Percentiles rank a stretch among this genome's conserved stretches.
Evolutionary conservation across 1,139 yeast genomes (phyloP).

Genomic region (Yamadazyma diospyri): DNA sequence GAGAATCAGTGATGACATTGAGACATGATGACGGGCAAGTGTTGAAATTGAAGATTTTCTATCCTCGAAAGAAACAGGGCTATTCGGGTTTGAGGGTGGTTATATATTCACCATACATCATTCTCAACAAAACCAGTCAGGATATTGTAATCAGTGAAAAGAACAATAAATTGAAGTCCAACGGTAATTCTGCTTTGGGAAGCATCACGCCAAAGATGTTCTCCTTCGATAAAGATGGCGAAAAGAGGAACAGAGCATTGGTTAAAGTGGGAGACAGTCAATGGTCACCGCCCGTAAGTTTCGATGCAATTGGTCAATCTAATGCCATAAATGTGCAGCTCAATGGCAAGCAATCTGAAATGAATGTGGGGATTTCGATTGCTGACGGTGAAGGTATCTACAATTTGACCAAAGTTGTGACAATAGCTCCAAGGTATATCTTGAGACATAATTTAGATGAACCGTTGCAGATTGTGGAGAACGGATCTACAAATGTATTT

Average conservation of each 20-base stretch:
- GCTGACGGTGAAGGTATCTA: constrained; percentile 89
- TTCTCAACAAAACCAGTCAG: constrained; percentile 76
- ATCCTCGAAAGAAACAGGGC: constrained; percentile 42
- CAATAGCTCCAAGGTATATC: constrained; percentile 79
- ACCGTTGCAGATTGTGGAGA: constrained; percentile 62
- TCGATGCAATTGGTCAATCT: constrained; percentile 87
- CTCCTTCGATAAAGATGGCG: constrained; percentile 65
- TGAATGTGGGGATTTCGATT: constrained; percentile 71
- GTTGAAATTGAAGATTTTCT: constrained; percentile 62
- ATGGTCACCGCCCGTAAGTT: constrained; percentile 76
- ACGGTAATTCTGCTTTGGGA: constrained; percentile 23
- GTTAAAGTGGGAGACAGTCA: constrained; percentile 66
- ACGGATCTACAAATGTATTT: constrained; percentile 52
- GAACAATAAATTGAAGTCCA: constrained; percentile 47
- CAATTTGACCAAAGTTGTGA: constrained; percentile 70
- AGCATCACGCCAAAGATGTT: constrained; percentile 66
- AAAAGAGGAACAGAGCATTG: constrained; percentile 66
- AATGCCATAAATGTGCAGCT: constrained; percentile 62
- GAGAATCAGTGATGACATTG: constrained; percentile 51
- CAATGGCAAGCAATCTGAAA: constrained; percentile 59
- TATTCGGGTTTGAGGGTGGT: constrained; percentile 59
- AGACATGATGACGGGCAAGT: constrained; percentile 63
- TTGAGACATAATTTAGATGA: constrained; percentile 59
- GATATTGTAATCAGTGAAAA: constrained; percentile 59
- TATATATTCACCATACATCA: constrained; percentile 80